phyloP scores from a whole-genome alignment of 352 stramenopile genomes.

The Pythium periplocum region DNA sequence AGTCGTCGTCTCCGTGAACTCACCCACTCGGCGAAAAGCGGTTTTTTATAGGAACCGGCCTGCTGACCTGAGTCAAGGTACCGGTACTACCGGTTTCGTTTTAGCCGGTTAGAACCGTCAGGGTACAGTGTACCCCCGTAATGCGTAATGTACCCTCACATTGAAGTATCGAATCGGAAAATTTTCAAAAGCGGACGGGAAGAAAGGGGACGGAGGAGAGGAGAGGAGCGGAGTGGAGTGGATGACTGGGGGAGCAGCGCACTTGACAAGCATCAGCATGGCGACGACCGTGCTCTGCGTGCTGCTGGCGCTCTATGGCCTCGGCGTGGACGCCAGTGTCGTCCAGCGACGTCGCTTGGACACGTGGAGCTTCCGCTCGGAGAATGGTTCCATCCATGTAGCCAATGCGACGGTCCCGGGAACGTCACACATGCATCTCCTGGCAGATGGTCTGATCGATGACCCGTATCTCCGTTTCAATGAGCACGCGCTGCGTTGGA shows the following conservation, averaged over 20 bases:
- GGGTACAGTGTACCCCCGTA: constrained; percentile 2
- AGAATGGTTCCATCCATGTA: constrained; percentile 54
- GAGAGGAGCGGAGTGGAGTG: too few relatives aligned
- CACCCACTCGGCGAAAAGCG: constrained; percentile 4
- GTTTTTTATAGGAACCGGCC: constrained; percentile 19
- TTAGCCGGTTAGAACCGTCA: neutral
- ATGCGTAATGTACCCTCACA: too few relatives aligned
- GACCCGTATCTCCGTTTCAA: constrained; percentile 67
- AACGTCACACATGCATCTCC: constrained; percentile 67
- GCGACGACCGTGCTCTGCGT: too few relatives aligned
- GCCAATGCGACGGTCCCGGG: constrained; percentile 51
- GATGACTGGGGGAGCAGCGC: too few relatives aligned
- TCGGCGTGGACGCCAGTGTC: too few relatives aligned
- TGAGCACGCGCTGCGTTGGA: constrained; percentile 60
- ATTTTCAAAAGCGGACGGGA: too few relatives aligned
- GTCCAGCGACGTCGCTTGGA: constrained; percentile 9
- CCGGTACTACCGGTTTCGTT: too few relatives aligned
- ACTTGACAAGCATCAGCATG: too few relatives aligned
- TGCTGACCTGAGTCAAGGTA: too few relatives aligned
- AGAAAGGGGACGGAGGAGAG: too few relatives aligned
- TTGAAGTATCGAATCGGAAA: too few relatives aligned
- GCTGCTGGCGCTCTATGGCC: too few relatives aligned
- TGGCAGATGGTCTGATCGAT: constrained; percentile 47
- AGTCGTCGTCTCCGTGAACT: neutral
- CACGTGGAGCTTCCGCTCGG: constrained; percentile 42